Evolutionary conservation across 176 grass and related monocot species (phyloP).

Genomic region (Lolium perenne): DNA sequence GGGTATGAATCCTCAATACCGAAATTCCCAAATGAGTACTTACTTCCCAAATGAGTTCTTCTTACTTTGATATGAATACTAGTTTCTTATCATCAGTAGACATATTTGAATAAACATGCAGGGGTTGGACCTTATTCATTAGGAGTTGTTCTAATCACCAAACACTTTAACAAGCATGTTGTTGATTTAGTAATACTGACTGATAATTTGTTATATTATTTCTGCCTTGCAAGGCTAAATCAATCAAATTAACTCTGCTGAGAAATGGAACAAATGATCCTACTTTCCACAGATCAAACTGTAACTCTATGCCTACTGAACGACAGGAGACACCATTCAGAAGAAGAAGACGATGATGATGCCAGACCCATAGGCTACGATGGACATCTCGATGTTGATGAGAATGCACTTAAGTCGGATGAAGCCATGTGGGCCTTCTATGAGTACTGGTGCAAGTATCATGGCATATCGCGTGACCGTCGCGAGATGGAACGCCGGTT

Average conservation of each 20-base stretch:
- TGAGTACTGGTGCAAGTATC: neutral
- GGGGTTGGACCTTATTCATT: neutral
- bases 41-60: too few relatives aligned
- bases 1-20: too few relatives aligned
- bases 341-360: neutral
- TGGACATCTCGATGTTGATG: neutral
- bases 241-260: neutral
- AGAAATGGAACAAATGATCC: neutral
- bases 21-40: too few relatives aligned
- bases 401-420: neutral
- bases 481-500: neutral
- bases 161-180: neutral
- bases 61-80: too few relatives aligned
- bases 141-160: too few relatives aligned
- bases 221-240: too few relatives aligned
- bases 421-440: constrained; percentile 3
- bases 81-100: neutral
- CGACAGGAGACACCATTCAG: neutral
- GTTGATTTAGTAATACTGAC: too few relatives aligned
- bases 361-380: neutral
- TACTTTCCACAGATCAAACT: neutral
- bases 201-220: too few relatives aligned
- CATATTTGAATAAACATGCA: neutral
- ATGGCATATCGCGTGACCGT: neutral
- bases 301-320: neutral